Conservation (phyloP, 2,329 filamentous ascomycete genomes). For the Colletotrichum paranaense region DNA sequence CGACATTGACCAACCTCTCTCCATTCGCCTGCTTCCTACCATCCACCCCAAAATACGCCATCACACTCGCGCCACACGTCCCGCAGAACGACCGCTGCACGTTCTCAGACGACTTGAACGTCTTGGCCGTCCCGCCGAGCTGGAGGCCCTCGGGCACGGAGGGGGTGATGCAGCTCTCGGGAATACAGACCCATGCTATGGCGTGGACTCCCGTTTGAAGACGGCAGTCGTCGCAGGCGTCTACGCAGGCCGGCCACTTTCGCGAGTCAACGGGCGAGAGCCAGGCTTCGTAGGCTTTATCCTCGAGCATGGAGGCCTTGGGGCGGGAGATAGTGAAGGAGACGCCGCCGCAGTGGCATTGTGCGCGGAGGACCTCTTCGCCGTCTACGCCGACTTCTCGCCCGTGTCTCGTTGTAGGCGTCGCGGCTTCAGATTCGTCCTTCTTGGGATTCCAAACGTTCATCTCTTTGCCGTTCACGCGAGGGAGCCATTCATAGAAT, state of each 20-base stretch:
- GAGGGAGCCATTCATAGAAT: constrained; percentile 48
- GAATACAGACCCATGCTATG: constrained; percentile 55
- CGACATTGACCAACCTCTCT: constrained; percentile 51
- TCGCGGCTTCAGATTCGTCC: constrained; percentile 35
- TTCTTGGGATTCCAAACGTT: constrained; percentile 49
- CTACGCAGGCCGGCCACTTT: constrained; percentile 57
- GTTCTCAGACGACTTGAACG: constrained; percentile 51
- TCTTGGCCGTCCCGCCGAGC: constrained; percentile 58
- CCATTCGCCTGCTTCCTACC: constrained; percentile 35
- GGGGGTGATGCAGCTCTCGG: constrained; percentile 50
- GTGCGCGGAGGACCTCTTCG: constrained; percentile 52
- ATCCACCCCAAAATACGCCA: constrained; percentile 42
- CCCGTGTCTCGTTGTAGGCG: constrained; percentile 36
- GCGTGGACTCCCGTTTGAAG: constrained; percentile 54
- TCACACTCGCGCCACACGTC: constrained; percentile 56
- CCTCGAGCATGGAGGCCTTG: constrained; percentile 41
- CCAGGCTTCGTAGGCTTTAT: constrained; percentile 44
- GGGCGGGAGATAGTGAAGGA: constrained; percentile 58
- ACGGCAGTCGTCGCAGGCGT: constrained; percentile 58
- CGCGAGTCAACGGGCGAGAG: constrained; percentile 49
- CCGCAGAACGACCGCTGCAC: constrained; percentile 58
- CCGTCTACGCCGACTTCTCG: constrained; percentile 48
- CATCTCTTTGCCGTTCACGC: constrained; percentile 44
- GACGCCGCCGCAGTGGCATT: constrained; percentile 60
- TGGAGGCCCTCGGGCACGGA: constrained; percentile 48